phyloP scores from a whole-genome alignment of 495 filamentous ascomycete genomes.

The Podospora comata region DNA sequence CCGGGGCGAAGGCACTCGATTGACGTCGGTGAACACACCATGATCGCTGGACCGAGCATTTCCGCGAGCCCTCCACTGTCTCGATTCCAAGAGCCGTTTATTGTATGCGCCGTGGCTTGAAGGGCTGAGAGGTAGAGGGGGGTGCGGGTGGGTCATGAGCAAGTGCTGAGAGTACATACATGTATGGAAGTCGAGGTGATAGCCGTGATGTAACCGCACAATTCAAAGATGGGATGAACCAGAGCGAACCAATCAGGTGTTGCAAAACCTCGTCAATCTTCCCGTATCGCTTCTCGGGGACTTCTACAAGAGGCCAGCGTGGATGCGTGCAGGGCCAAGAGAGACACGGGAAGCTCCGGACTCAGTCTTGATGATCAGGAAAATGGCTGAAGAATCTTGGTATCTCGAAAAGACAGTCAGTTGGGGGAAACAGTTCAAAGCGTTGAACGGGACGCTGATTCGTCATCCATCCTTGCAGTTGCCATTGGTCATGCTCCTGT shows the following conservation, averaged over 20 bases:
- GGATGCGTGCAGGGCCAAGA: background rate
- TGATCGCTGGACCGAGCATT: too few species aligned
- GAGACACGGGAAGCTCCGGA: background rate
- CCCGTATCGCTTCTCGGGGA: background rate
- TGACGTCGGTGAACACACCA: background rate
- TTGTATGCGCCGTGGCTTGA: conserved; percentile 5
- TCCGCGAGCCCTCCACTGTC: background rate
- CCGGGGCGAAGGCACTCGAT: background rate
- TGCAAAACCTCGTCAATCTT: background rate
- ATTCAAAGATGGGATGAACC: background rate
- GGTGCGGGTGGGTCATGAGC: background rate
- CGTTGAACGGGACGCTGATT: background rate
- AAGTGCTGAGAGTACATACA: too few species aligned
- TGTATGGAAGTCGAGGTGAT: background rate
- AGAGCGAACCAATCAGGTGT: background rate
- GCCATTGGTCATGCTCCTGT: background rate
- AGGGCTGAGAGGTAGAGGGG: background rate
- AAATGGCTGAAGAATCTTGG: background rate
- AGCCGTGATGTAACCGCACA: background rate
- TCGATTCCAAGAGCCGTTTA: background rate
- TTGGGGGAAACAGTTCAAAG: background rate
- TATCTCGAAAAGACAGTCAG: background rate
- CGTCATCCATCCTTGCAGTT: background rate
- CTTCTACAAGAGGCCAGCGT: background rate
- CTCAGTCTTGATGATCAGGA: background rate